Base-by-base conservation (phyloP, 1,284 basidiomycete genomes). In the Leccinum pachyderme region DNA sequence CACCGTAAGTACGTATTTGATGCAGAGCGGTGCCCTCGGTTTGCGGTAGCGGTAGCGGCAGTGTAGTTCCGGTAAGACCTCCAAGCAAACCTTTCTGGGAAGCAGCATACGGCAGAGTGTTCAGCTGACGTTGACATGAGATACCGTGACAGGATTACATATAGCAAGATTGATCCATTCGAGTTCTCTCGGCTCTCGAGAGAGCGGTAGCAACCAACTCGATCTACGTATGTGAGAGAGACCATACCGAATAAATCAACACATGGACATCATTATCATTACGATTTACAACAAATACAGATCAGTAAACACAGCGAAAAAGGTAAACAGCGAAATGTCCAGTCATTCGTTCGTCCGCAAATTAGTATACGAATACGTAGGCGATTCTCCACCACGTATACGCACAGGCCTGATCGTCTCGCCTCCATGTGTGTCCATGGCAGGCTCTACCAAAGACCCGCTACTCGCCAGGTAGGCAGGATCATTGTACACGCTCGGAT, bases 401-500 rank as follows among this genome's bases (percentile, higher is more conserved):
- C 64, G 63, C 49, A 53, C 57, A 13, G 53, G 48, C 13, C 65
- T 61, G 12, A 63, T 48, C 0, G 65, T 53, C 13, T 61, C 63
- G 3, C 65, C 69, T 0, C 54, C 61, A n/a, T 70, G 70, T 1
- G 54, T 56, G 13, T 33, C 64, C n/a, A 63, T 70, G 12, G 57
- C 54, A 33, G 65, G 49, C 46, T 72, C 70, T 25, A 57, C 24
- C 11, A 71, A 47, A 1, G 61, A 64, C 12, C 72, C 68, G 22
- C 22, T 61, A 56, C 67, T 68, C 1, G 53, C 59, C 0, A 69
- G 43, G 39, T 64, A 64, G 0, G 66, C 61, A 25, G 58, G 61
- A 29, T 69, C 63, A 7, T 68, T 59, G 56, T 72, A 71, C 49
- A 54, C 8, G 33, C 9, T 48, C 1, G 69, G 67, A 28, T 72